Percentiles rank a stretch among this genome's conserved stretches.
phyloP scores from a whole-genome alignment of 177 flowering plant species.

The Vitis hybrid region DNA sequence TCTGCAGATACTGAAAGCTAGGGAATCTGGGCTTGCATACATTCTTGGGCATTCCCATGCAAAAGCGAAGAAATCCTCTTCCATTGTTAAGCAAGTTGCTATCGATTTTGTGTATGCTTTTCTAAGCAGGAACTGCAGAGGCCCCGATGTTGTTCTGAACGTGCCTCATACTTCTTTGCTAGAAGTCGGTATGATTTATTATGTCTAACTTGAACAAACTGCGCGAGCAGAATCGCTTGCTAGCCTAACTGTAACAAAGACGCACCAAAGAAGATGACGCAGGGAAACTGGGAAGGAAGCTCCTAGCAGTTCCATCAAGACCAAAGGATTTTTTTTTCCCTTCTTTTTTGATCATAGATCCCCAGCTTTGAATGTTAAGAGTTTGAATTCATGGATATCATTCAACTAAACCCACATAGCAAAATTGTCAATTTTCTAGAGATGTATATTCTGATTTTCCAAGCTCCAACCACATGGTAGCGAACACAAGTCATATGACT shows the following conservation, averaged over 20 bases:
- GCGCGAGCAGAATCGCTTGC: background rate
- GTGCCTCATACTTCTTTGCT: slow-evolving; percentile 62
- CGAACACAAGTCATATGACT: too few species aligned
- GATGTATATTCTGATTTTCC: background rate
- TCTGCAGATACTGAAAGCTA: slow-evolving; percentile 46
- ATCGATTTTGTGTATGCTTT: slow-evolving; percentile 56
- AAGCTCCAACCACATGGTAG: too few species aligned
- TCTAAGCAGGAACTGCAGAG: slow-evolving; percentile 65
- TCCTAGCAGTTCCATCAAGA: background rate
- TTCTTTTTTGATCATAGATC: background rate
- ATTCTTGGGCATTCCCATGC: slow-evolving; percentile 65
- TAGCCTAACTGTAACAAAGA: background rate
- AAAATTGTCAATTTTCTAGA: background rate
- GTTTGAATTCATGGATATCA: background rate
- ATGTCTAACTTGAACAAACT: slow-evolving; percentile 35
- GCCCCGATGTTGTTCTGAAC: slow-evolving; percentile 45
- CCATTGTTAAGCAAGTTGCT: slow-evolving; percentile 55
- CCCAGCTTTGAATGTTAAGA: background rate
- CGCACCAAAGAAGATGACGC: background rate
- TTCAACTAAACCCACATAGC: background rate
- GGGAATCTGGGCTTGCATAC: slow-evolving; percentile 65
- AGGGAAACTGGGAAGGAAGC: background rate
- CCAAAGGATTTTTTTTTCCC: background rate
- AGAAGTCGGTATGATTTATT: slow-evolving; percentile 77
- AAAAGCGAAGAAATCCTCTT: slow-evolving; percentile 58